Evolutionary conservation across 306 rosid species (phyloP), one percentile per base, ranked within the genome.

Genomic region (Sicyos edulis): DNA sequence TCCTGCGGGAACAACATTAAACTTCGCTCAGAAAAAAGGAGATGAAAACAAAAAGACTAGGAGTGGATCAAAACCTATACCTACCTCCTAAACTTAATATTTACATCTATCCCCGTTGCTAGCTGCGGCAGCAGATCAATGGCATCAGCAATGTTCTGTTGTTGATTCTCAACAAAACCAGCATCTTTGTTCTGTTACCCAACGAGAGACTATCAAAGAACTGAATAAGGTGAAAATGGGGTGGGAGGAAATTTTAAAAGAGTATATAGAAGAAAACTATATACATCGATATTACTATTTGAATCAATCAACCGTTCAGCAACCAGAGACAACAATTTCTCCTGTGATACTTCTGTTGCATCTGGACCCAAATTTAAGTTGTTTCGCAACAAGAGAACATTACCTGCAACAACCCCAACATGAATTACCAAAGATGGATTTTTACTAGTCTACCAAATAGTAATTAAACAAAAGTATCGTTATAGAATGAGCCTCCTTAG

Each of bases 81-180:
- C 59, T 54, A 95, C 99, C 96, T 91, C 78, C 80, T 88, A 81
- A 89, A 95, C 75, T 88, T 89, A 82, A 89, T 80, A 86, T 95
- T 95, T 75, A 95, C 99, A 86, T 95, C 99, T 65, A 95, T 95
- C 79, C 99, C 99, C 6, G 99, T 95, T 58, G 99, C 96, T 78
- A 95, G 99, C 76, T 87, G 86, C 57, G 97, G 99, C 67, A 95
- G 97, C 79, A 86, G 86, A 85, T 95, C 99, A 77, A 95, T 95
- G 50, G 99, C 99, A 80, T 95, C 97, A 8, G 99, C 52, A 87
- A 95, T 95, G 85, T 95, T 95, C 86, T 91, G 95, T 72, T 85
- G 91, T 83, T 91, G 97, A 82, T 95, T 95, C 85, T 86, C 86
- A 4, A 83, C 90, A 84, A 91, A 95, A 49, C 88, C 93, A 37